Evolutionary conservation across 306 rosid genomes (phyloP), one percentile per base, ranked within the genome.

Genomic region (Gastrolobium bilobum): DNA sequence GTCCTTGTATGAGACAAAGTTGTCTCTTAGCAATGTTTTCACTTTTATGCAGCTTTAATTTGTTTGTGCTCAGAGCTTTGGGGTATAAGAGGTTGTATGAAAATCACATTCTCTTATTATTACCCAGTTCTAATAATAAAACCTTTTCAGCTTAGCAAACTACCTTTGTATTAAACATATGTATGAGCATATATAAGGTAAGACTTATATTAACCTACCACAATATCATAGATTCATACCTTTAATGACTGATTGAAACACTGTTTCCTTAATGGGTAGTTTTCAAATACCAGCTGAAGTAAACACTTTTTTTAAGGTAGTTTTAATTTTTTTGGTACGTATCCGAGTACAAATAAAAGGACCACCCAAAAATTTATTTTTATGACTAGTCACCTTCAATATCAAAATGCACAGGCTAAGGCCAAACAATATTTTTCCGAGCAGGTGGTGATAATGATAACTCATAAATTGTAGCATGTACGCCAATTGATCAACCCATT

Each of bases 1-100:
- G 82, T 84, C 83, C 76, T 66, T 75, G 81, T 61, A 75, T 72
- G 81, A 86, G 82, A 82, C 89, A 84, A 86, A 69, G 15, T 70
- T 50, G 87, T 77, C 79, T 69, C 48, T 64, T 69, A 8, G 14
- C 73, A 65, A 50, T 63, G 48, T 42, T 79, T 84, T 20, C 70
- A 37, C 43, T 68, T 68, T 67, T 79, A 29, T 71, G 76, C 79
- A 56, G 79, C 82, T 73, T 77, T 77, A 82, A 1, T 69, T 78
- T 50, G 68, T 73, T 40, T 83, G 68, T 66, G 70, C 67, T 67
- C 60, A 54, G 51, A 72, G 7, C 66, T 39, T 71, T 59, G 26
- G 61, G 76, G 37, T 11, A 64, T 52, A 75, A 58, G 63, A 46
- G 57, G 35, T 51, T 69, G 75, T 58, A 66, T 7, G 46, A 58